Evolutionary conservation across 352 stramenopile genomes (phyloP), one percentile per base, ranked within the genome.

Genomic region (Aphanomyces astaci): DNA sequence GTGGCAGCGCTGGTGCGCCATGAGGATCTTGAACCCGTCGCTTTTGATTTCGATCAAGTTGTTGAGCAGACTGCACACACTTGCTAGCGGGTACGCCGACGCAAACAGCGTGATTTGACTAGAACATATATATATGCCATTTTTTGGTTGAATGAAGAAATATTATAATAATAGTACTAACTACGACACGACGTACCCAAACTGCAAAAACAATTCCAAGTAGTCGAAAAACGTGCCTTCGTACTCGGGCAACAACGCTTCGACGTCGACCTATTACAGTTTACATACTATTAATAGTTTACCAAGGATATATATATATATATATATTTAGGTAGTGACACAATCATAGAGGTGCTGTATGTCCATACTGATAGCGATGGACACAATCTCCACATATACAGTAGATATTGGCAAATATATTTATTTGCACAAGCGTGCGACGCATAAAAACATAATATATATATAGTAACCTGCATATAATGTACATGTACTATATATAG

Each of bases 21-120:
- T 76, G 46, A 88, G 90, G 54, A 98, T 80, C 73, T 98, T 98
- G 76, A 98, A 98, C 7, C 86, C 95, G 73, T 98, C 93, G 39
- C 95, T 93, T 51, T 94, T 88, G 74, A 98, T 98, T 66, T 97
- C 94, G 66, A 98, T 79, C 22, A 98, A 76, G 72, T 98, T 97
- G 76, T 98, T 98, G 46, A 88, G 79, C 3, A 98, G 78, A 67
- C 87, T 89, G 75, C 96, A 96, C 4, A 98, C 71, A 15, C 93
- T 94, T 10, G 92, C 96, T 25, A 98, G 82, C 28, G 95, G 95
- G 36, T 98, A 89, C 9, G 96, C 88, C 2, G 95, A 87, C 60
- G 91, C 96, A 74, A 98, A 98, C 45, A 97, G 85, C 15, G 92
- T 96, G 10, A 98, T 87, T 84, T 98, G 76, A 65, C 91, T 92